Evolutionary conservation across 1,284 basidiomycete genomes (phyloP).

Genomic region (Apiotrichum gamsii): DNA sequence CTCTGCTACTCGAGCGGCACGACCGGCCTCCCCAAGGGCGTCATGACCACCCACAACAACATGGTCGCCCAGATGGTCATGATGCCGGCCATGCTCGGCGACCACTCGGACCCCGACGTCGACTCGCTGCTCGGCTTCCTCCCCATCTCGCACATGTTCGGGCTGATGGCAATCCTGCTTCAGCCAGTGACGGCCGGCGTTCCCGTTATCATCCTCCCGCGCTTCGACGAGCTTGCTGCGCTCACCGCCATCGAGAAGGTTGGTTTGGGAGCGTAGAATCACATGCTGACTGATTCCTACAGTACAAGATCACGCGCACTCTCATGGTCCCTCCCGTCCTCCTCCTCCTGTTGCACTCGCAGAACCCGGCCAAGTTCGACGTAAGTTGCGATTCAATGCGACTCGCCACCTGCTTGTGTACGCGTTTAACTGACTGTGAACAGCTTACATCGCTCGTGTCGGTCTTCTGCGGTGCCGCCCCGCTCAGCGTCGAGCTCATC

Average conservation of each 20-base stretch:
- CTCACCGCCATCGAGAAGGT: slow-evolving; percentile 62
- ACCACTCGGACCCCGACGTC: slow-evolving; percentile 1
- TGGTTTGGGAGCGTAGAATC: too few species aligned
- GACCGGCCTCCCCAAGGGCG: slow-evolving; percentile 45
- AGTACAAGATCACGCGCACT: slow-evolving; percentile 58
- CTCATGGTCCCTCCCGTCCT: slow-evolving; percentile 80
- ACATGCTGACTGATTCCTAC: too few species aligned
- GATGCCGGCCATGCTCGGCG: too few species aligned
- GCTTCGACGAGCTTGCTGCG: slow-evolving; percentile 56
- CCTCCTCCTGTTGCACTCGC: slow-evolving; percentile 51
- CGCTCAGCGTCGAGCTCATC: slow-evolving; percentile 53
- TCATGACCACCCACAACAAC: slow-evolving; percentile 61
- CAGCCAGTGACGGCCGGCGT: slow-evolving; percentile 58
- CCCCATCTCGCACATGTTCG: slow-evolving; percentile 18
- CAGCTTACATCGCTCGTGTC: slow-evolving; percentile 58
- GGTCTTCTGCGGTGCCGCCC: slow-evolving; percentile 74
- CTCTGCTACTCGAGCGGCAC: slow-evolving; percentile 66
- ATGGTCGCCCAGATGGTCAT: slow-evolving; percentile 45
- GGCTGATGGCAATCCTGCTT: slow-evolving; percentile 50
- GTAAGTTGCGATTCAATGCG: too few species aligned
- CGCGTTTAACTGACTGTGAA: too few species aligned
- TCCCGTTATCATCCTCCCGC: slow-evolving; percentile 61
- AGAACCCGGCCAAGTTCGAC: slow-evolving; percentile 63
- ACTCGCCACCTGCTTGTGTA: slow-evolving; percentile 50
- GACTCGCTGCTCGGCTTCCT: slow-evolving; percentile 13